Conservation (phyloP, 345 rosid species). For the Clausena lansium region DNA sequence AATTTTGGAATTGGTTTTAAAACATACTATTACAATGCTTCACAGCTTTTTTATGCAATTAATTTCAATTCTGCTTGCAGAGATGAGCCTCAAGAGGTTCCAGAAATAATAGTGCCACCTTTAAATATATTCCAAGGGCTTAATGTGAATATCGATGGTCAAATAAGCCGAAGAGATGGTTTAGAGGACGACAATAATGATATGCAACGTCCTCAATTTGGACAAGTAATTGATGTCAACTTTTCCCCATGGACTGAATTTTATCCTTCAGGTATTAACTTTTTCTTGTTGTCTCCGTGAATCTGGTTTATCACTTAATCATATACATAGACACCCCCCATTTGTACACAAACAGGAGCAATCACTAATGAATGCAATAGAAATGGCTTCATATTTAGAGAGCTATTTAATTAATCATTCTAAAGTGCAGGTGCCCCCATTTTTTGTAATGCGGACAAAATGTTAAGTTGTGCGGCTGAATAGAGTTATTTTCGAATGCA, state of each 20-base stretch:
- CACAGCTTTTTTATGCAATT: neutral
- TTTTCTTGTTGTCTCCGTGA: neutral
- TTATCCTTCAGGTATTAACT: slow-evolving; percentile 15
- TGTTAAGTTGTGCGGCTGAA: too few species aligned
- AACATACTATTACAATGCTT: neutral
- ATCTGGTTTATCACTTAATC: too few species aligned
- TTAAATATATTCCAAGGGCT: slow-evolving; percentile 11
- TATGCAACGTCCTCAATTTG: slow-evolving; percentile 9
- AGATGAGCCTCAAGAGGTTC: neutral
- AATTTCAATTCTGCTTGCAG: neutral
- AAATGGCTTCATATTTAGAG: too few species aligned
- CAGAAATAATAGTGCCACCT: neutral
- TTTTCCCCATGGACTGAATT: slow-evolving; percentile 22
- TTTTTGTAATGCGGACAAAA: too few species aligned
- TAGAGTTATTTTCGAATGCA: too few species aligned
- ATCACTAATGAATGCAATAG: too few species aligned
- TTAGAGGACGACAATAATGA: slow-evolving; percentile 15
- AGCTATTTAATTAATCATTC: too few species aligned
- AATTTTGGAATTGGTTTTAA: neutral
- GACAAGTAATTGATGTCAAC: slow-evolving; percentile 25
- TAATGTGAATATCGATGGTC: slow-evolving; percentile 15
- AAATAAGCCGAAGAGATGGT: slow-evolving; percentile 8
- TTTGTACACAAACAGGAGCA: too few species aligned
- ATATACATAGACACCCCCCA: too few species aligned
- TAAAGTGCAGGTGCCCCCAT: too few species aligned